Conservation (phyloP, 441 rosid genomes). For the Erodium moschatum region DNA sequence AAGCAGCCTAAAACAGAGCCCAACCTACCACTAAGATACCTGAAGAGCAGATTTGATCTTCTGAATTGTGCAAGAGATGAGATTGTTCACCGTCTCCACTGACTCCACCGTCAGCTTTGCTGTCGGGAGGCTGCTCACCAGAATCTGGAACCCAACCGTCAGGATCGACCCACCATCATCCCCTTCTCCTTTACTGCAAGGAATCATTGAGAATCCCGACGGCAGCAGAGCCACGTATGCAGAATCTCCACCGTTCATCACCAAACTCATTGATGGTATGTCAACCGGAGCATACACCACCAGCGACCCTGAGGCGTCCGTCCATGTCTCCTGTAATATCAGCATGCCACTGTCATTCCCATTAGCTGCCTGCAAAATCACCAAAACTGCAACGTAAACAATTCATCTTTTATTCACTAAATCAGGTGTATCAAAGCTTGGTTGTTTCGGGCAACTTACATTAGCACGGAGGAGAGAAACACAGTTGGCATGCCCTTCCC, state of each 20-base stretch:
- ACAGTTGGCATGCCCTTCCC: slow-evolving; percentile 78
- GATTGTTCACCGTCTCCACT: slow-evolving; percentile 45
- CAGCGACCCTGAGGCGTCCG: slow-evolving; percentile 77
- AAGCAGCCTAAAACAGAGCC: neutral
- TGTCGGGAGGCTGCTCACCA: slow-evolving; percentile 41
- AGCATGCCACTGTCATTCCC: slow-evolving; percentile 77
- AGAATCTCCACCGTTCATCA: slow-evolving; percentile 81
- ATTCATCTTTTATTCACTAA: too few species aligned
- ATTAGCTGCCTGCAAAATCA: slow-evolving; percentile 31
- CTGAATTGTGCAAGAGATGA: slow-evolving; percentile 44
- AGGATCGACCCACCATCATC: slow-evolving; percentile 55
- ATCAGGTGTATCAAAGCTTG: too few species aligned
- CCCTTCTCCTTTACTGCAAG: slow-evolving; percentile 34
- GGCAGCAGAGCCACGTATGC: slow-evolving; percentile 76
- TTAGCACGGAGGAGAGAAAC: slow-evolving; percentile 71
- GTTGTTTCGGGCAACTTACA: slow-evolving; percentile 26
- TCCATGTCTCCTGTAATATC: slow-evolving; percentile 84
- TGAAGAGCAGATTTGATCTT: slow-evolving; percentile 66
- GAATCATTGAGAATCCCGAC: slow-evolving; percentile 73
- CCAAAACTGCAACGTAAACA: neutral
- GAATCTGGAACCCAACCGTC: slow-evolving; percentile 61
- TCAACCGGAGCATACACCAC: slow-evolving; percentile 96
- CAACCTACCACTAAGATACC: slow-evolving; percentile 14
- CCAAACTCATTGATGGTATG: slow-evolving; percentile 66
- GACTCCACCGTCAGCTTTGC: slow-evolving; percentile 50